Percentiles rank a stretch among this genome's conserved stretches.
phyloP scores from a whole-genome alignment of 495 filamentous ascomycete species.

The Penicillium riverlandense region DNA sequence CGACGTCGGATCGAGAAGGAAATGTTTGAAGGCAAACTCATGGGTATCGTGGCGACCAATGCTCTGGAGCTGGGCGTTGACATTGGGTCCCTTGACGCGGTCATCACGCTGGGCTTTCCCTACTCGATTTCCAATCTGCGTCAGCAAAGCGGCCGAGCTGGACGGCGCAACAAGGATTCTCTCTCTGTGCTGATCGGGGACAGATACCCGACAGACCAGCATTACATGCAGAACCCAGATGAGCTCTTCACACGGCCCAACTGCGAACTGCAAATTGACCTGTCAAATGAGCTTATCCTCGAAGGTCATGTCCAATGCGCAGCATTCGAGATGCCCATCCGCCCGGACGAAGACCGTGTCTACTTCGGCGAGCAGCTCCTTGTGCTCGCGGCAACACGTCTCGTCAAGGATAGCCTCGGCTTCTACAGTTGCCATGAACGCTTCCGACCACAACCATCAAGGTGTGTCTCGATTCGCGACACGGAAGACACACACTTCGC shows the following conservation, averaged over 20 bases:
- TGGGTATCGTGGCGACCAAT: slow-evolving; percentile 91
- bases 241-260: slow-evolving; percentile 96
- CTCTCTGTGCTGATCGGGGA: slow-evolving; percentile 89
- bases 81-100: slow-evolving; percentile 91
- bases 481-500: slow-evolving; percentile 90
- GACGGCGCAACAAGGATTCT: slow-evolving; percentile 89
- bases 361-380: slow-evolving; percentile 78
- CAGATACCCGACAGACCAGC: slow-evolving; percentile 84
- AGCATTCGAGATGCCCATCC: slow-evolving; percentile 89
- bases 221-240: slow-evolving; percentile 93
- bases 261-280: slow-evolving; percentile 78
- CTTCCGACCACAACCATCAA: slow-evolving; percentile 79
- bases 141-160: slow-evolving; percentile 91
- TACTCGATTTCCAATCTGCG: slow-evolving; percentile 90
- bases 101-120: slow-evolving; percentile 89
- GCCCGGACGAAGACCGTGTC: slow-evolving; percentile 58
- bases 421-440: slow-evolving; percentile 87
- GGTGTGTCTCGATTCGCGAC: slow-evolving; percentile 82
- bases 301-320: slow-evolving; percentile 96
- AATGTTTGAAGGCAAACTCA: slow-evolving; percentile 92
- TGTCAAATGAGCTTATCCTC: slow-evolving; percentile 82
- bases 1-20: slow-evolving; percentile 83
- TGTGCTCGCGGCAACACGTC: slow-evolving; percentile 64
- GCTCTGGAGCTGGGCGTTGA: slow-evolving; percentile 92
- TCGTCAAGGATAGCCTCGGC: slow-evolving; percentile 64